phyloP scores from a whole-genome alignment of 2,329 filamentous ascomycete genomes.

The Bipolaris gigantea region DNA sequence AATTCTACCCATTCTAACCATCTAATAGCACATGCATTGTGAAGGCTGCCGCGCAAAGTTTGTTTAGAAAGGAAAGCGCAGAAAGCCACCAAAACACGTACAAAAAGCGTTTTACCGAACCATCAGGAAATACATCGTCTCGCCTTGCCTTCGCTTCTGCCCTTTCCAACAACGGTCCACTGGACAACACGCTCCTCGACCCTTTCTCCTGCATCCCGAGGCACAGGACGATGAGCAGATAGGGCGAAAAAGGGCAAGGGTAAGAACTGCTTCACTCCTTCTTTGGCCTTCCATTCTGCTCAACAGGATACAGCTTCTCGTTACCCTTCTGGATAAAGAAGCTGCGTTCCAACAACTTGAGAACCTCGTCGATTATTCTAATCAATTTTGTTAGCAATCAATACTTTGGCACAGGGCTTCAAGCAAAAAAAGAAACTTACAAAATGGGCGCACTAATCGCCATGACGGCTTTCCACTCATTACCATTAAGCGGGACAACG shows the following conservation, averaged over 20 bases:
- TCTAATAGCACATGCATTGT: no score
- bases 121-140: no score
- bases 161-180: no score
- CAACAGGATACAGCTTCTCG: conserved; percentile 16
- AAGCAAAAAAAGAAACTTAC: conserved; percentile 64
- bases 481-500: conserved; percentile 81
- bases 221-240: not conserved
- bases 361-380: conserved; percentile 77
- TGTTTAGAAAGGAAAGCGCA: no score
- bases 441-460: conserved; percentile 89
- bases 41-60: no score
- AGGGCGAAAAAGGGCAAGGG: not conserved
- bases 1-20: no score
- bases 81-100: no score
- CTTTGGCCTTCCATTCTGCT: conserved; percentile 35
- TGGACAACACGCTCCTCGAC: no score
- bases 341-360: conserved; percentile 72
- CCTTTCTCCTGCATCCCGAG: not conserved
- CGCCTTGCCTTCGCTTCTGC: no score
- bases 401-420: not conserved
- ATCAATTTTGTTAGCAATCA: conserved; percentile 18
- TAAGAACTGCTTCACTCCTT: conserved; percentile 22
- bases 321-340: conserved; percentile 37
- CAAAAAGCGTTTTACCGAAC: no score
- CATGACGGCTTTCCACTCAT: conserved; percentile 91